Conservation (phyloP, 495 filamentous ascomycete species). For the Hyphodiscus hymeniophilus region DNA sequence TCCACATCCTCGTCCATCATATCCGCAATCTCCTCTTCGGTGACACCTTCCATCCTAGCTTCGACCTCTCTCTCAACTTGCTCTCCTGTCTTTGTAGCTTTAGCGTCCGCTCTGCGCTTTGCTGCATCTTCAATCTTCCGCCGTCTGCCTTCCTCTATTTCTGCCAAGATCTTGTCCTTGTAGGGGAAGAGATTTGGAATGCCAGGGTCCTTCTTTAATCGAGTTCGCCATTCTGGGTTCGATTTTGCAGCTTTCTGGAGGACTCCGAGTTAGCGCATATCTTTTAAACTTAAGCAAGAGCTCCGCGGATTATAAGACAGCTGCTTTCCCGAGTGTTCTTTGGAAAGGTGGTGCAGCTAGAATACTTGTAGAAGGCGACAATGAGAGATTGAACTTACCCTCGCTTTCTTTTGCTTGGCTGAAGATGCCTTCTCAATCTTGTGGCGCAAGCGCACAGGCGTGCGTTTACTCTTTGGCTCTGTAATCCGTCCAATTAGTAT, state of each 20-base stretch:
- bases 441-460: constrained; percentile 77
- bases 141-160: constrained; percentile 83
- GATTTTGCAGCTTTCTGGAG: constrained; percentile 76
- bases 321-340: no score
- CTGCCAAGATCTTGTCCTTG: constrained; percentile 88
- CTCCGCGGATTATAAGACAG: no score
- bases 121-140: constrained; percentile 72
- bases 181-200: constrained; percentile 97
- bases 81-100: constrained; percentile 31
- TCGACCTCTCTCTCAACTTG: constrained; percentile 36
- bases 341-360: no score
- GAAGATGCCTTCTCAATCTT: constrained; percentile 93
- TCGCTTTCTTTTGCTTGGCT: constrained; percentile 78
- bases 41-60: constrained; percentile 30
- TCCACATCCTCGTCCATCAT: constrained; percentile 41
- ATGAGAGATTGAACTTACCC: no score
- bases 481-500: constrained; percentile 15
- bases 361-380: no score
- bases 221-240: constrained; percentile 91
- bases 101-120: constrained; percentile 62
- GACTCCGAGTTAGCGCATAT: no score
- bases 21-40: constrained; percentile 30
- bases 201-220: constrained; percentile 91
- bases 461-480: constrained; percentile 95
- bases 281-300: no score